Evolutionary conservation across 2,329 filamentous ascomycete species (phyloP).

Genomic region (Aspergillus terreus): DNA sequence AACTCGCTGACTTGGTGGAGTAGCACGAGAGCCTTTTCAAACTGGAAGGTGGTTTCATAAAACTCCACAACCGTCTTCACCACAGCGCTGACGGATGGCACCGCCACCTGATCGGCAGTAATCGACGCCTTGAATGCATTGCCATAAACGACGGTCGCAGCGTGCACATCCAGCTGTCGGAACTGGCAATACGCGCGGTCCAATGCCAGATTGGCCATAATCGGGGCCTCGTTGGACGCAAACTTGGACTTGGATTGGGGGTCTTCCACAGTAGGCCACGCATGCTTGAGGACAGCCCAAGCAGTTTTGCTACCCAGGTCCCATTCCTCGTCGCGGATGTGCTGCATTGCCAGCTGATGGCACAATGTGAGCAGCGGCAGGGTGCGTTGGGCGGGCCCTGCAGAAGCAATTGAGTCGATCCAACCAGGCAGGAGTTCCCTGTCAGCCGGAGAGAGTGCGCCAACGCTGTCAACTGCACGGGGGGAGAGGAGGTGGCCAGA

Average conservation of each 20-base stretch:
- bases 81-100: slow-evolving; percentile 28
- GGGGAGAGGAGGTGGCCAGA: slow-evolving; percentile 21
- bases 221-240: slow-evolving; percentile 26
- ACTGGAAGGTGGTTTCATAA: slow-evolving; percentile 36
- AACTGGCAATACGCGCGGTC: slow-evolving; percentile 33
- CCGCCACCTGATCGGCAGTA: slow-evolving; percentile 28
- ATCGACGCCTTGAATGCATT: slow-evolving; percentile 32
- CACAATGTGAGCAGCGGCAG: slow-evolving; percentile 26
- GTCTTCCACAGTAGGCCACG: slow-evolving; percentile 30
- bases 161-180: slow-evolving; percentile 28
- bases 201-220: slow-evolving; percentile 29
- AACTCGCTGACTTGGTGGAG: slow-evolving; percentile 31
- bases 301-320: slow-evolving; percentile 23
- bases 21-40: slow-evolving; percentile 27
- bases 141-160: slow-evolving; percentile 28
- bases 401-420: slow-evolving; percentile 30
- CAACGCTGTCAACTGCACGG: slow-evolving; percentile 18
- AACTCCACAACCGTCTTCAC: slow-evolving; percentile 36
- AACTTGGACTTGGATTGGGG: slow-evolving; percentile 27
- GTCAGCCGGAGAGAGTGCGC: slow-evolving; percentile 21
- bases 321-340: slow-evolving; percentile 32
- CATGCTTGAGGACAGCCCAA: slow-evolving; percentile 29
- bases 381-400: slow-evolving; percentile 16
- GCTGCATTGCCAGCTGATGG: slow-evolving; percentile 29
- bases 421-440: slow-evolving; percentile 29